Percentiles rank a stretch among this genome's conserved stretches.
Conservation (phyloP, 2,329 filamentous ascomycete species). For the Beauveria caledonica region DNA sequence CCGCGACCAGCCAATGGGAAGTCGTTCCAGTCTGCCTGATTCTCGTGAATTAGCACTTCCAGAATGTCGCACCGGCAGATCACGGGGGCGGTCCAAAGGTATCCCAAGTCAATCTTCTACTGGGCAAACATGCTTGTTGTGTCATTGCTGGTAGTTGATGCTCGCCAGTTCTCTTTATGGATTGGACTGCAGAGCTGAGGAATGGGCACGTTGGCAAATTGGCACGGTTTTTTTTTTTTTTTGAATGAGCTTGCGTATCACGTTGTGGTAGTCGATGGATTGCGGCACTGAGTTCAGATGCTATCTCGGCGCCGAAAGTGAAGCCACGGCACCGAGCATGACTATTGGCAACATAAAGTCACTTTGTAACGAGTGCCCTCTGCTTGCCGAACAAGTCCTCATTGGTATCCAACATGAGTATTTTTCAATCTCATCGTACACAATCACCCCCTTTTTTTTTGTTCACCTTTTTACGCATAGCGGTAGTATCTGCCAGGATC, state of each 20-base stretch:
- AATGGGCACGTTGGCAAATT: neutral
- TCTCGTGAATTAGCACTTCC: neutral
- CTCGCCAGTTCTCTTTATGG: neutral
- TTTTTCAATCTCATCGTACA: neutral
- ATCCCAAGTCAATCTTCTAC: neutral
- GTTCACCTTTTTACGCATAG: neutral
- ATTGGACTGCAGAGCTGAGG: neutral
- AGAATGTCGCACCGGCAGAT: neutral
- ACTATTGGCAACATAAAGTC: neutral
- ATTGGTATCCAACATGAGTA: neutral
- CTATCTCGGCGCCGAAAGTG: too few relatives aligned
- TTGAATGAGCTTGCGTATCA: neutral
- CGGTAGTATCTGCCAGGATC: slow-evolving; percentile 19
- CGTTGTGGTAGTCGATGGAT: neutral
- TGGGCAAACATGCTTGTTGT: neutral
- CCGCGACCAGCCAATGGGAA: neutral
- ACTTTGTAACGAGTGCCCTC: neutral
- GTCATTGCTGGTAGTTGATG: neutral
- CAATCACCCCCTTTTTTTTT: too few relatives aligned
- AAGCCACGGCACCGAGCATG: too few relatives aligned
- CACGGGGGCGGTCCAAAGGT: neutral
- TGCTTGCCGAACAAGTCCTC: neutral
- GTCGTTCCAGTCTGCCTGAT: neutral
- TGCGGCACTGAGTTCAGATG: too few relatives aligned
- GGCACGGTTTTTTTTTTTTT: neutral